phyloP scores from a whole-genome alignment of 306 rosid genomes.

The Cucurbita argyrosperma region DNA sequence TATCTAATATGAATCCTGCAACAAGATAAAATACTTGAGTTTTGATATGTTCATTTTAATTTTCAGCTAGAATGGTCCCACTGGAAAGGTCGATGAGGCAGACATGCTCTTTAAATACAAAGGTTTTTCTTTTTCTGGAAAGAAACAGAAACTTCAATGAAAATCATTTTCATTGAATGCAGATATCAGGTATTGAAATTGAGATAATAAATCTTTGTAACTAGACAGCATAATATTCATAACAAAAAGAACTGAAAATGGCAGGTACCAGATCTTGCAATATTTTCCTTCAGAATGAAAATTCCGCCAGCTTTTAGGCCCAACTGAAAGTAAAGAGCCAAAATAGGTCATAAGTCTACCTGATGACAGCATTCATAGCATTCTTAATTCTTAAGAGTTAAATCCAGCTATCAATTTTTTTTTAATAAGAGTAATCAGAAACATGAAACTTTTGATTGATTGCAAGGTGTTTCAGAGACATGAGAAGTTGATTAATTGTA shows the following conservation, averaged over 20 bases:
- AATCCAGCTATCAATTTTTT: neutral
- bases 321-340: slow-evolving; percentile 29
- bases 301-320: slow-evolving; percentile 85
- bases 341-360: neutral
- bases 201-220: neutral
- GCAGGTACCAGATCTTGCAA: slow-evolving; percentile 62
- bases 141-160: neutral
- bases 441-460: neutral
- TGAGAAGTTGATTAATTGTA: neutral
- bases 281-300: slow-evolving; percentile 79
- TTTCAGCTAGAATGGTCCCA: neutral
- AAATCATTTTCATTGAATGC: neutral
- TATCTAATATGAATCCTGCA: slow-evolving; percentile 77
- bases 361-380: neutral
- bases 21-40: neutral
- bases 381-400: neutral
- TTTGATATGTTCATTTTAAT: neutral
- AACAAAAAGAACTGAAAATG: slow-evolving; percentile 1
- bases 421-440: neutral
- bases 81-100: neutral
- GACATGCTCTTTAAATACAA: neutral
- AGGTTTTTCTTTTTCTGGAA: neutral
- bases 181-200: neutral
- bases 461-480: neutral
- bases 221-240: neutral